Conservation (phyloP, 2,329 filamentous ascomycete species). For the Fusarium proliferatum region DNA sequence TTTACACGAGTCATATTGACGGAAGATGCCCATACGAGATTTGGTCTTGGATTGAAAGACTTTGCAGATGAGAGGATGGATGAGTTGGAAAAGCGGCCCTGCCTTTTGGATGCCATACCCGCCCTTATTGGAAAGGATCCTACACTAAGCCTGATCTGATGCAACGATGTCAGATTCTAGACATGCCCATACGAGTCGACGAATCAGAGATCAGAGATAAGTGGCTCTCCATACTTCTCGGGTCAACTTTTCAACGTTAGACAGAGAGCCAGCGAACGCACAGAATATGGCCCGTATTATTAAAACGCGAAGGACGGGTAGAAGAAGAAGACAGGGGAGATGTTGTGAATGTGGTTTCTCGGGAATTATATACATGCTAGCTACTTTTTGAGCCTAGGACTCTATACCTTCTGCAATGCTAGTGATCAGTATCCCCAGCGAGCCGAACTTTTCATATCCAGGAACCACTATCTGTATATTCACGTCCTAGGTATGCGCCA, state of each 20-base stretch:
- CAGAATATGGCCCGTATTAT: neutral
- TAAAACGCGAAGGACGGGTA: neutral
- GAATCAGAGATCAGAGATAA: neutral
- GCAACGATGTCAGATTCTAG: neutral
- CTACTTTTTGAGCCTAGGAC: neutral
- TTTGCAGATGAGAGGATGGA: neutral
- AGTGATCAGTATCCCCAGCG: neutral
- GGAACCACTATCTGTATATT: neutral
- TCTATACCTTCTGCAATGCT: neutral
- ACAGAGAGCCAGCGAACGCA: fast-evolving
- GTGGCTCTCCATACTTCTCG: neutral
- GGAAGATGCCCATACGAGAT: neutral
- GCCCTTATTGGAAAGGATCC: neutral
- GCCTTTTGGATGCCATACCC: neutral
- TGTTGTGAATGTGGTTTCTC: neutral
- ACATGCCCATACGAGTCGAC: neutral
- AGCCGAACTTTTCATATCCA: neutral
- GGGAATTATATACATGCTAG: fast-evolving
- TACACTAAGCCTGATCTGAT: neutral
- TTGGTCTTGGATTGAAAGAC: neutral
- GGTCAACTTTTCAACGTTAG: neutral
- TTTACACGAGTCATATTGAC: slow-evolving; percentile 21
- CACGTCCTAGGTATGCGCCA: no score
- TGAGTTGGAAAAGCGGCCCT: neutral
- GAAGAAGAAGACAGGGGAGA: neutral